Evolutionary conservation across 768 basidiomycete genomes (phyloP).

Genomic region (Lactifluus subvellereus): DNA sequence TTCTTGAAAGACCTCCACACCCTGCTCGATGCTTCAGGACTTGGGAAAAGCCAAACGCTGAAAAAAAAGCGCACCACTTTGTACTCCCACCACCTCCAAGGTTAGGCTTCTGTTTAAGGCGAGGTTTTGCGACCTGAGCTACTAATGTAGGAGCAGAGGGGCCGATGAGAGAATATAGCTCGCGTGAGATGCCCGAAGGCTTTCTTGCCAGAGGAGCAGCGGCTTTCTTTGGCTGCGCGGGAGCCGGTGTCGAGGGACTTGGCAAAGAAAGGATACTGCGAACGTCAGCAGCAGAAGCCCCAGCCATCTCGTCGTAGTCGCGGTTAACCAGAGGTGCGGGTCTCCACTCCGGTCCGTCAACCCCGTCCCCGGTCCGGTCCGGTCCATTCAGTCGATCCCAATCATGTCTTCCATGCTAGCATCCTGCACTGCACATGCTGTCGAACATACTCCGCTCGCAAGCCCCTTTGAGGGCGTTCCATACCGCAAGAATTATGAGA

Average conservation of each 20-base stretch:
- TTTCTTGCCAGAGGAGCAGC: slow-evolving; percentile 39
- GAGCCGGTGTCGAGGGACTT: slow-evolving; percentile 36
- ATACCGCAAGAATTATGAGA: slow-evolving; percentile 10
- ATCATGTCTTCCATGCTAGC: too few relatives aligned
- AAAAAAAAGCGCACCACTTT: slow-evolving; percentile 53
- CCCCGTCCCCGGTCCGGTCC: neutral
- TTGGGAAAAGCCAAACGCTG: neutral
- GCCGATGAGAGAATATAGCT: slow-evolving; percentile 93
- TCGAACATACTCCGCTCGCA: slow-evolving; percentile 7
- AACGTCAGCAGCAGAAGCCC: slow-evolving; percentile 69
- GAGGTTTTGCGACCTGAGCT: slow-evolving; percentile 71
- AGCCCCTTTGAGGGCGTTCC: slow-evolving; percentile 9
- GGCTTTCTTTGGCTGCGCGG: slow-evolving; percentile 45
- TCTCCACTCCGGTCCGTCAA: neutral
- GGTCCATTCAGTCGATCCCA: neutral
- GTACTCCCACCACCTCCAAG: slow-evolving; percentile 54
- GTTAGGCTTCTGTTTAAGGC: slow-evolving; percentile 82
- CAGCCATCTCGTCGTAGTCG: slow-evolving; percentile 42
- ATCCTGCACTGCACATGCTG: neutral
- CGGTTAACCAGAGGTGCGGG: neutral
- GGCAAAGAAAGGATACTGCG: slow-evolving; percentile 74
- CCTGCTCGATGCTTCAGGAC: slow-evolving; percentile 39
- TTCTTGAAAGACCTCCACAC: slow-evolving; percentile 72
- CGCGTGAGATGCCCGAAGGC: slow-evolving; percentile 88
- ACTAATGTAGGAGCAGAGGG: slow-evolving; percentile 83